Evolutionary conservation across 306 rosid species (phyloP).

Genomic region (Coriaria nepalensis): DNA sequence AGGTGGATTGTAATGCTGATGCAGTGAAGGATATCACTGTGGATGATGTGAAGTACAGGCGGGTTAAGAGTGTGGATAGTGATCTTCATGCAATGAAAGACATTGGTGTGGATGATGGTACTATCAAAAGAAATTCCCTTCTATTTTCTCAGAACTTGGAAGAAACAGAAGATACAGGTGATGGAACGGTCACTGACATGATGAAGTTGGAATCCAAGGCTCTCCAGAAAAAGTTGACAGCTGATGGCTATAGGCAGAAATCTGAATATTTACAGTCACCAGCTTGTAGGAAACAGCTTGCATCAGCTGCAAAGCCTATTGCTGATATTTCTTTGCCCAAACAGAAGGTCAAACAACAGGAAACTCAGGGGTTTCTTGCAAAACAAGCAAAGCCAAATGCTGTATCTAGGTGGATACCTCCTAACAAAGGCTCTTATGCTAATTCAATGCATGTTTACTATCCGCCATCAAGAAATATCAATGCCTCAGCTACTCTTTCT

Average conservation of each 20-base stretch:
- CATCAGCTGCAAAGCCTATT: constrained; percentile 28
- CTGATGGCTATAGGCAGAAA: too few relatives aligned
- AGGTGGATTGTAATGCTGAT: constrained; percentile 33
- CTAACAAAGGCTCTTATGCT: constrained; percentile 59
- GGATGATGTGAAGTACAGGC: constrained; percentile 67
- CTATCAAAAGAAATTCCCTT: constrained; percentile 32
- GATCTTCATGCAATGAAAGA: constrained; percentile 64
- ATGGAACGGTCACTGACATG: constrained; percentile 33
- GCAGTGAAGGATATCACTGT: constrained; percentile 77
- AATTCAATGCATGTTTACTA: constrained; percentile 75
- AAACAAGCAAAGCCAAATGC: constrained; percentile 68
- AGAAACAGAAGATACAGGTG: constrained; percentile 27
- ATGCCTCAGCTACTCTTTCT: constrained; percentile 46
- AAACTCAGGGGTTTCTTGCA: constrained; percentile 37
- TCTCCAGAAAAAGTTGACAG: constrained; percentile 20
- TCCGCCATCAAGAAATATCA: constrained; percentile 61
- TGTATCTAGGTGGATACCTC: constrained; percentile 65
- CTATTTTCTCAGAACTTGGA: constrained; percentile 26
- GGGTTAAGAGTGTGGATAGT: constrained; percentile 39
- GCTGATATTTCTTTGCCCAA: constrained; percentile 35
- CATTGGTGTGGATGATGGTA: constrained; percentile 77
- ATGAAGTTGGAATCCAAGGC: constrained; percentile 38
- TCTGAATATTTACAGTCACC: constrained; percentile 40
- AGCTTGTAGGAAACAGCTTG: constrained; percentile 39
- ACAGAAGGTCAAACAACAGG: constrained; percentile 56